These are phyloP conservation scores for Ajuga reptans DNA, from an alignment of 305 asterid species.

Conservation along the genomic window DNA sequence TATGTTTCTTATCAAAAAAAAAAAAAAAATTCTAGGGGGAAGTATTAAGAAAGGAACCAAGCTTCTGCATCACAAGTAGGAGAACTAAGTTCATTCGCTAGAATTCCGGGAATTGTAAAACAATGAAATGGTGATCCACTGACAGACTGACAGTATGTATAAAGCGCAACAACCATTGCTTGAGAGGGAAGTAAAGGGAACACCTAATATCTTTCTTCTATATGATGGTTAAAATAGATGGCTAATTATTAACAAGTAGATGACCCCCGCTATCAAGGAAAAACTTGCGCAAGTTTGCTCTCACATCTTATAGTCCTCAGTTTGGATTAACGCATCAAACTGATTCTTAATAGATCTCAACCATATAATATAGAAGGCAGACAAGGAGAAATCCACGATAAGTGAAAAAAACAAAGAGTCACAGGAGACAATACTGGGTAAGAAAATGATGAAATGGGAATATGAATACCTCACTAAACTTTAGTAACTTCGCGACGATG, in stretches of 20 bases:
- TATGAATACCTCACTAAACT: slow-evolving; percentile 67
- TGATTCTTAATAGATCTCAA: slow-evolving; percentile 4
- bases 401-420: slow-evolving; percentile 17
- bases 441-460: slow-evolving; percentile 8
- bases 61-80: slow-evolving; percentile 8
- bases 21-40: too few relatives aligned
- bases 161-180: not conserved
- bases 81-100: not conserved
- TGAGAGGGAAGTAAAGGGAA: not conserved
- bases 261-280: slow-evolving; percentile 3
- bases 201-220: not conserved
- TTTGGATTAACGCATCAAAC: slow-evolving; percentile 3
- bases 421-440: slow-evolving; percentile 21
- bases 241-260: not conserved
- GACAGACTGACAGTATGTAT: not conserved
- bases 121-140: not conserved
- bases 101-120: not conserved
- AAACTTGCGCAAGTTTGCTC: slow-evolving; percentile 9
- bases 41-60: slow-evolving; percentile 5
- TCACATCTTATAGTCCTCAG: slow-evolving; percentile 3
- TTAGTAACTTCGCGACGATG: slow-evolving; percentile 67
- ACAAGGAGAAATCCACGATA: not conserved
- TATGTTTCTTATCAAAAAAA: too few relatives aligned
- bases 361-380: not conserved
- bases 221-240: not conserved